Base-by-base conservation (phyloP, 1,284 basidiomycete genomes). In the Rhodotorula sp. region DNA sequence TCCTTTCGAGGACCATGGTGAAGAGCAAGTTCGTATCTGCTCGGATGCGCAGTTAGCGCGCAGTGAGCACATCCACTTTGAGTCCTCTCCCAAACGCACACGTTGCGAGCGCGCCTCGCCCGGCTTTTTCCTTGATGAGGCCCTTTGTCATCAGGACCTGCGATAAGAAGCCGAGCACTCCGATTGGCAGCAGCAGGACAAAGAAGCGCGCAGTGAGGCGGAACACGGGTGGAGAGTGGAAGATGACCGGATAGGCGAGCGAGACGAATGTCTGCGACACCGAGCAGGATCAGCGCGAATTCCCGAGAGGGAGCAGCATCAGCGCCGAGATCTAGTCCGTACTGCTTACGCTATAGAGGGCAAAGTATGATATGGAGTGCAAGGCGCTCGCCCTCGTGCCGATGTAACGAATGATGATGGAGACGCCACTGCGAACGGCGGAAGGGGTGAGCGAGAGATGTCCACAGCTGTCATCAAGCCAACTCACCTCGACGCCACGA, bases 371-470 rank as follows among this genome's bases (percentile, higher is more conserved):
- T 29, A 79, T 78, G 5, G 65, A 68, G 64, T 79, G 78, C 29
- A 77, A 61, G 46, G 78, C 70, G 46, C 67, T 78, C 3, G 80
- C 80, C 2, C 79, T 71, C 21, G 74, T 79, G 10, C 81, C 81
- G 29, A 82, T 81, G 52, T 74, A 71, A 18, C 81, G 79, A 58
- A 82, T 81, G 21, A 78, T 78, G 62, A 79, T 75, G 69, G 81
- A 81, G 15, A 81, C 81, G 4, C 68, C 78, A 3, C 78, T 43
- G 39, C 39, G 39, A 12, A 43, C 39, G 39, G 39, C 39, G 39
- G 39, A 12, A 43, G 2, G 39, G 39, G 39, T 43, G 39, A 43
- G 39, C 12, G 12, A 43, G 39, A 10, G 39, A 43, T 14, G 10
- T 14, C 8, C 10, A 10, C 12, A 43, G 39, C 39, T 43, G 39